These are phyloP conservation scores for Pontederia paniculata DNA, from an alignment of 176 grass and related monocot species.

Conservation along the genomic window DNA sequence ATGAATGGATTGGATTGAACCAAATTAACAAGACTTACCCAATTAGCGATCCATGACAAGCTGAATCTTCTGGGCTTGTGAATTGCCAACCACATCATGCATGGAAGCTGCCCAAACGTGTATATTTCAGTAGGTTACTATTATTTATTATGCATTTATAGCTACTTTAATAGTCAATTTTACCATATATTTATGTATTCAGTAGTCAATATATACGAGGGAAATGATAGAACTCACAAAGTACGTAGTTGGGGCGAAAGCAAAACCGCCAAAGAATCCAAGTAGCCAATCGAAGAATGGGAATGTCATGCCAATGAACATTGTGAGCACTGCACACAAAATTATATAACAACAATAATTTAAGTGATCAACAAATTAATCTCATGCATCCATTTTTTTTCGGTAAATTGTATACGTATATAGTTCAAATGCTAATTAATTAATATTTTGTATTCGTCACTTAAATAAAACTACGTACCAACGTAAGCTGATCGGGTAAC, in stretches of 20 bases:
- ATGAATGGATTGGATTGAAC: too few species aligned
- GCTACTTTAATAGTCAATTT: not conserved
- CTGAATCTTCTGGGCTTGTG: constrained; percentile 68
- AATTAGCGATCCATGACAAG: constrained; percentile 73
- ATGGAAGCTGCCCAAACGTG: constrained; percentile 46
- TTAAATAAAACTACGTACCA: constrained; percentile 28
- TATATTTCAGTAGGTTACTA: not conserved
- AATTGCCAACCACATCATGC: constrained; percentile 78
- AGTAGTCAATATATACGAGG: not conserved
- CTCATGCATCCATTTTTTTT: too few species aligned
- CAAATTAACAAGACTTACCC: constrained; percentile 30
- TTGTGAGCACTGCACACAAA: constrained; percentile 57
- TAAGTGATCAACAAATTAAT: not conserved
- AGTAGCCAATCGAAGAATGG: constrained; percentile 78
- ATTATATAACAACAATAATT: constrained; percentile 1
- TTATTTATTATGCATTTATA: not conserved
- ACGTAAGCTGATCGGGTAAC: constrained; percentile 51
- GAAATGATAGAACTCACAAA: constrained; percentile 28
- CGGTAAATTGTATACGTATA: too few species aligned
- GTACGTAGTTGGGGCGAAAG: constrained; percentile 75
- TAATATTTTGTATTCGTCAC: not conserved
- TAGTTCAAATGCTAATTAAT: too few species aligned
- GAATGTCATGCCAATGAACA: constrained; percentile 85
- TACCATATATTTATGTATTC: not conserved
- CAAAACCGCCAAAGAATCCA: constrained; percentile 81